A percentile compares a stretch with the other conserved stretches of the same genome.
These are phyloP conservation scores for Fusarium ramigenum DNA, from an alignment of 2,329 filamentous ascomycete species.

Conservation along the genomic window DNA sequence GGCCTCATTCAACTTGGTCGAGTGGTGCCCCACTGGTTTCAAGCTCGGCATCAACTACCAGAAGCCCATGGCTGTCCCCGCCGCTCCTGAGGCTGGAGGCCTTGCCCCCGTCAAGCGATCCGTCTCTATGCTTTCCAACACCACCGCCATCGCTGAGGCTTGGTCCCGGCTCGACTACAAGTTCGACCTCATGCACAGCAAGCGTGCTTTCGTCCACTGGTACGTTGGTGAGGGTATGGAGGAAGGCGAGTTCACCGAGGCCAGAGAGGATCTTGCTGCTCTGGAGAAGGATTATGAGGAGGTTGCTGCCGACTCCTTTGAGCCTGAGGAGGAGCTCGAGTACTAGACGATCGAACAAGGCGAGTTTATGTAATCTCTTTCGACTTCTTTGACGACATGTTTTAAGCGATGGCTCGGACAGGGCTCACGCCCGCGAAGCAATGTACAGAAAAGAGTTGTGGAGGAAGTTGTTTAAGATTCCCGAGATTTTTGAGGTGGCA, in stretches of 20 bases:
- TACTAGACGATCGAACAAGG: constrained; percentile 67
- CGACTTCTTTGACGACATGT: constrained; percentile 35
- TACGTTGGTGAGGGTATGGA: constrained; percentile 93
- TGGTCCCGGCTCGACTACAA: constrained; percentile 79
- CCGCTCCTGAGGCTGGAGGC: constrained; percentile 63
- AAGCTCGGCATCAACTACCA: constrained; percentile 82
- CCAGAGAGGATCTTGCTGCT: constrained; percentile 84
- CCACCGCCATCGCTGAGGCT: constrained; percentile 77
- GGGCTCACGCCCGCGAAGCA: constrained; percentile 22
- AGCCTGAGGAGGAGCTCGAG: constrained; percentile 74
- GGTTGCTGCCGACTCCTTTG: constrained; percentile 77
- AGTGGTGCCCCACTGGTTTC: constrained; percentile 81
- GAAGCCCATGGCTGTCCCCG: constrained; percentile 69
- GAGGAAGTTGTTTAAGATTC: constrained; percentile 44
- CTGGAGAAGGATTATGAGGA: constrained; percentile 90
- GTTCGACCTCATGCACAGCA: constrained; percentile 82
- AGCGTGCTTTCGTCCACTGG: constrained; percentile 81
- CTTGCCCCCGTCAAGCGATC: constrained; percentile 70
- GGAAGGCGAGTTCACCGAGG: constrained; percentile 89
- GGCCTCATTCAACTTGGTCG: constrained; percentile 76
- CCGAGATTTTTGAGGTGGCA: constrained; percentile 41
- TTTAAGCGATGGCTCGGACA: constrained; percentile 26
- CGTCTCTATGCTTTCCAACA: constrained; percentile 79
- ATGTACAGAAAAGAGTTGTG: constrained; percentile 36
- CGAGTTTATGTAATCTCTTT: constrained; percentile 33